Evolutionary conservation across 2,329 filamentous ascomycete species (phyloP).

Genomic region (Nemania diffusa): DNA sequence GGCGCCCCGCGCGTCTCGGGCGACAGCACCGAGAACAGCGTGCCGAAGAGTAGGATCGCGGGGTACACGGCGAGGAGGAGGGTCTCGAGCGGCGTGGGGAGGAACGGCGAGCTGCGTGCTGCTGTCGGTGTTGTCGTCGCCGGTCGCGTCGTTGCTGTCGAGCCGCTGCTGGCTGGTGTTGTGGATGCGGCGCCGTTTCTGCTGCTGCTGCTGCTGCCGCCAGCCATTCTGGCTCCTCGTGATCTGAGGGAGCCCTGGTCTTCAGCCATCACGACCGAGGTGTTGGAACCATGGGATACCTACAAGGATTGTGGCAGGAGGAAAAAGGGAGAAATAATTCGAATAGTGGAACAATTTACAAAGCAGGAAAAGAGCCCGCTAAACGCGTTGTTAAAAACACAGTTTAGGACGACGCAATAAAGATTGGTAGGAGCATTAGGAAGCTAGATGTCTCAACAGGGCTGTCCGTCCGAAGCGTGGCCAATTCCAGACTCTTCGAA

Average conservation of each 20-base stretch:
- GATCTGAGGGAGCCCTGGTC: conserved; percentile 24
- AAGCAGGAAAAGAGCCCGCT: neutral
- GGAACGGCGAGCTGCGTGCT: conserved; percentile 64
- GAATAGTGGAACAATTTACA: neutral
- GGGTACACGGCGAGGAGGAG: conserved; percentile 78
- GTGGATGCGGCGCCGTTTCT: neutral
- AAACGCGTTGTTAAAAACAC: neutral
- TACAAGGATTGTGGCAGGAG: neutral
- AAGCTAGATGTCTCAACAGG: neutral
- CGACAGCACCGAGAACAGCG: conserved; percentile 81
- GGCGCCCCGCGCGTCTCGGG: conserved; percentile 72
- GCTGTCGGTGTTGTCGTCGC: neutral
- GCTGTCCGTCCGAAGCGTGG: neutral
- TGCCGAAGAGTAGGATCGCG: conserved; percentile 79
- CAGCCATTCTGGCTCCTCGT: conserved; percentile 39
- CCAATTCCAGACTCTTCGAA: conserved; percentile 12
- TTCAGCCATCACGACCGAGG: conserved; percentile 28
- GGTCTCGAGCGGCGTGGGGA: conserved; percentile 76
- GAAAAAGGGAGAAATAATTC: neutral
- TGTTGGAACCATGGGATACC: conserved; percentile 12
- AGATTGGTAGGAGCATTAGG: conserved; percentile 5
- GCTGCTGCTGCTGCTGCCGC: neutral
- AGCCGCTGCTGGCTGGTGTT: conserved; percentile 41
- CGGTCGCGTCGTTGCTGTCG: conserved; percentile 29
- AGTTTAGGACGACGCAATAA: neutral